phyloP scores from a whole-genome alignment of 169 alveolate species.

The Besnoitia besnoiti region DNA sequence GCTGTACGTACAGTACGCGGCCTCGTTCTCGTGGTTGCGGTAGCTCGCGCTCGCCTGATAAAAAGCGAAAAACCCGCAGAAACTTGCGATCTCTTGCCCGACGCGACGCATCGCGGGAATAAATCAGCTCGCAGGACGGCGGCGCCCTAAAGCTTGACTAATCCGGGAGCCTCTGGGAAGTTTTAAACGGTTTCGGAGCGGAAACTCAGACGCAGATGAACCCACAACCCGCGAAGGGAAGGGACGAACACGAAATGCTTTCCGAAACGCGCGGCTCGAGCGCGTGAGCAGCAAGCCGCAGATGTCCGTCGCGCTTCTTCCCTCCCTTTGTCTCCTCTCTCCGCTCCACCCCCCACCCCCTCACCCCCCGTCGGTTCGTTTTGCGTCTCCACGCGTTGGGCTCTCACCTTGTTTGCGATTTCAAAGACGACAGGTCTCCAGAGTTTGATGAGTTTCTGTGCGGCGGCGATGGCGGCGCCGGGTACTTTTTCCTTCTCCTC shows the following conservation, averaged over 20 bases:
- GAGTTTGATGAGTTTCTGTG: slow-evolving; percentile 22
- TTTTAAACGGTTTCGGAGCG: too few relatives aligned
- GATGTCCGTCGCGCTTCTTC: not conserved
- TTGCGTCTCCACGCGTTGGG: not conserved
- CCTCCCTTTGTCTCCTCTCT: not conserved
- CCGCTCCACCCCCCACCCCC: not conserved
- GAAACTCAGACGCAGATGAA: not conserved
- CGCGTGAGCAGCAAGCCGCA: not conserved
- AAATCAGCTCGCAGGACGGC: too few relatives aligned
- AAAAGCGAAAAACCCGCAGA: not conserved
- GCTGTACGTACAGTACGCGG: slow-evolving; percentile 53
- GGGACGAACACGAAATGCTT: not conserved
- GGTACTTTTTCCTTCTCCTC: not conserved
- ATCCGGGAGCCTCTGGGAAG: too few relatives aligned
- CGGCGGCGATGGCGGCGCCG: not conserved
- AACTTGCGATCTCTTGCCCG: too few relatives aligned
- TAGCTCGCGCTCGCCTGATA: slow-evolving; percentile 58
- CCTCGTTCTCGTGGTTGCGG: slow-evolving; percentile 59
- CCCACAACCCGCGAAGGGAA: not conserved
- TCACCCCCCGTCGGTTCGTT: not conserved
- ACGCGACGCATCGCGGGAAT: too few relatives aligned
- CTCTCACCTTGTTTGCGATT: slow-evolving; percentile 57
- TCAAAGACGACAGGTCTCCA: slow-evolving; percentile 66
- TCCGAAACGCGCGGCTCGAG: not conserved
- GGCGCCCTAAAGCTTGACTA: too few relatives aligned